These are phyloP conservation scores for Phaeosphaeriaceae sp. DNA, from an alignment of 2,329 filamentous ascomycete species.

Conservation along the genomic window DNA sequence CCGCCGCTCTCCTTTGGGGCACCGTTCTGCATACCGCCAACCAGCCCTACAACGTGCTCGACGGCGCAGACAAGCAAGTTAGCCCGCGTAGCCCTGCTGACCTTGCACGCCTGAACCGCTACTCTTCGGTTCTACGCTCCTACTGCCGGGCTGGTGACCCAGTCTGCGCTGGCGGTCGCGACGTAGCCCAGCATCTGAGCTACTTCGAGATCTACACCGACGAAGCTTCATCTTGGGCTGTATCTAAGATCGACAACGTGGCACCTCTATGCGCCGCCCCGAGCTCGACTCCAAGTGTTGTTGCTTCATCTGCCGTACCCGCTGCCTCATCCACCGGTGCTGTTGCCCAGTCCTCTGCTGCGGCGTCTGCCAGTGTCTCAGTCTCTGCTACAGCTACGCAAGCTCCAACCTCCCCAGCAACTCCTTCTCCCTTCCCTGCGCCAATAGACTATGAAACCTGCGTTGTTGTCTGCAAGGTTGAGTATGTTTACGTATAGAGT, in stretches of 20 bases:
- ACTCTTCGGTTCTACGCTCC: constrained; percentile 61
- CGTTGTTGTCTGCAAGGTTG: not conserved
- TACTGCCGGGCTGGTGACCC: constrained; percentile 68
- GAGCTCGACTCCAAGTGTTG: constrained; percentile 10
- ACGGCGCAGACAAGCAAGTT: constrained; percentile 20
- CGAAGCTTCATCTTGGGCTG: constrained; percentile 26
- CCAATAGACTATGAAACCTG: not conserved
- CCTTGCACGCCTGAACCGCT: constrained; percentile 27
- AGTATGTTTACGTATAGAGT: constrained; percentile 3
- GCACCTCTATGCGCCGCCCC: constrained; percentile 16
- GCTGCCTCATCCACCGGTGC: constrained; percentile 2
- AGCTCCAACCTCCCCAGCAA: not conserved
- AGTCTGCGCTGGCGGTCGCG: constrained; percentile 67
- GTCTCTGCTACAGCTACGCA: not conserved
- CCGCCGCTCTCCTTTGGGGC: constrained; percentile 30
- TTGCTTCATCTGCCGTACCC: constrained; percentile 6
- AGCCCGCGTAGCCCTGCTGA: constrained; percentile 14
- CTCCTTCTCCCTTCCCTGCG: constrained; percentile 1
- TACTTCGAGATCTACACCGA: constrained; percentile 54
- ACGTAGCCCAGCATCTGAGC: constrained; percentile 63
- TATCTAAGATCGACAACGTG: constrained; percentile 21
- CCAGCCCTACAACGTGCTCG: constrained; percentile 31
- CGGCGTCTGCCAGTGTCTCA: not conserved
- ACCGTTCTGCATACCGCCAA: constrained; percentile 28
- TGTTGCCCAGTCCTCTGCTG: not conserved